A percentile compares a stretch with the other conserved stretches of the same genome.
Conservation (phyloP, 2,329 filamentous ascomycete genomes). For the Xylariaceae sp. region DNA sequence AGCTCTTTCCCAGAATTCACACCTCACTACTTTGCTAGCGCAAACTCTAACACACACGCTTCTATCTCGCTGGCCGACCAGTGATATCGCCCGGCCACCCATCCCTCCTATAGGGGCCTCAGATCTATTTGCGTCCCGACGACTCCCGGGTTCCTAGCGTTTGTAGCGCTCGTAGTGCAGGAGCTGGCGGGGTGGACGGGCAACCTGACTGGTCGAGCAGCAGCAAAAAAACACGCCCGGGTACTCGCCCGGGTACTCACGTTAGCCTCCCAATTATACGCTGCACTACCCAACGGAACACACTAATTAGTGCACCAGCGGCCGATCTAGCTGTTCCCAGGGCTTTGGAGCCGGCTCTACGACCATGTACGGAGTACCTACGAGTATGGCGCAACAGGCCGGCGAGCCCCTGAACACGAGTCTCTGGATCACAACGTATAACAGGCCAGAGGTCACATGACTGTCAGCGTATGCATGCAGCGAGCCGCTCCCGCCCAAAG, state of each 20-base stretch:
- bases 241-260: not conserved
- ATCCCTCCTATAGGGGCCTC: not conserved
- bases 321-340: not conserved
- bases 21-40: not conserved
- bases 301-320: not conserved
- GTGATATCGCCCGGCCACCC: not conserved
- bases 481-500: slow-evolving; percentile 30
- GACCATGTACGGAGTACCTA: not conserved
- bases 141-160: not conserved
- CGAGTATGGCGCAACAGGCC: not conserved
- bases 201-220: not conserved
- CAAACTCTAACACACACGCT: too few relatives aligned
- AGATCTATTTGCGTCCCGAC: not conserved
- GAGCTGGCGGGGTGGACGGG: not conserved
- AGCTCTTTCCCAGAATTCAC: not conserved
- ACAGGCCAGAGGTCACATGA: slow-evolving; percentile 26
- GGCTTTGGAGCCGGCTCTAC: slow-evolving; percentile 3
- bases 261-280: not conserved
- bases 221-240: not conserved
- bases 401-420: not conserved
- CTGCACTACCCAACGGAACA: too few relatives aligned
- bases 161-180: not conserved
- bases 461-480: slow-evolving; percentile 28
- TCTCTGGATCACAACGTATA: slow-evolving; percentile 8
- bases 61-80: not conserved